phyloP scores from a whole-genome alignment of 169 alveolate genomes.

The Plasmodium gallinaceum region DNA sequence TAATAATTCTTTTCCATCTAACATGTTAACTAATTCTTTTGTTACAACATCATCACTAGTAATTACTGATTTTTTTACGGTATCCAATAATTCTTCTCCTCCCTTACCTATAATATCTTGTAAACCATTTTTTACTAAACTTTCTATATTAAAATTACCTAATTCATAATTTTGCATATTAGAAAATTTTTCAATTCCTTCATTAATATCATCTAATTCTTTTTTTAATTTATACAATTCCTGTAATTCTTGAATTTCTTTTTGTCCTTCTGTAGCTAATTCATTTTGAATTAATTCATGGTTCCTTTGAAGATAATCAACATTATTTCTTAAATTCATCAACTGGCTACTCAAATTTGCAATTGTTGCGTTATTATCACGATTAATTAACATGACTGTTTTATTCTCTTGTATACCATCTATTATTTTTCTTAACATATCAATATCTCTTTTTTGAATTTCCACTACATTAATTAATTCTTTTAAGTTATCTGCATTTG shows the following conservation, averaged over 20 bases:
- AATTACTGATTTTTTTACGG: constrained; percentile 16
- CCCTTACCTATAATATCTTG: constrained; percentile 1
- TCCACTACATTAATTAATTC: constrained; percentile 30
- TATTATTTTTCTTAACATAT: constrained; percentile 8
- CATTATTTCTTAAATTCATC: constrained; percentile 4
- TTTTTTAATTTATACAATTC: neutral
- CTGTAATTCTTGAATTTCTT: neutral
- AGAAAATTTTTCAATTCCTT: neutral
- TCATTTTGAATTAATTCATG: neutral
- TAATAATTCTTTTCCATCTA: constrained; percentile 65
- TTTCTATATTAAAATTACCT: constrained; percentile 5
- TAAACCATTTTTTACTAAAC: constrained; percentile 12
- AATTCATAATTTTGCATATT: neutral
- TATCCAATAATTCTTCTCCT: constrained; percentile 25
- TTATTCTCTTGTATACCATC: constrained; percentile 12
- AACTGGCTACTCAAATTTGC: neutral
- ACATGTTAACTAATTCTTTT: constrained; percentile 10
- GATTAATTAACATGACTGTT: neutral
- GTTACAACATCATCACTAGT: constrained; percentile 14
- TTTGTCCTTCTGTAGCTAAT: neutral
- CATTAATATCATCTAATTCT: neutral
- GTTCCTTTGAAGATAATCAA: neutral
- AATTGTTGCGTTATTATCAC: neutral
- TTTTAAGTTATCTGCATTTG: constrained; percentile 17
- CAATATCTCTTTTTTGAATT: constrained; percentile 10